phyloP scores from a whole-genome alignment of 2,329 filamentous ascomycete species.

The Cryphonectria carpinicola region DNA sequence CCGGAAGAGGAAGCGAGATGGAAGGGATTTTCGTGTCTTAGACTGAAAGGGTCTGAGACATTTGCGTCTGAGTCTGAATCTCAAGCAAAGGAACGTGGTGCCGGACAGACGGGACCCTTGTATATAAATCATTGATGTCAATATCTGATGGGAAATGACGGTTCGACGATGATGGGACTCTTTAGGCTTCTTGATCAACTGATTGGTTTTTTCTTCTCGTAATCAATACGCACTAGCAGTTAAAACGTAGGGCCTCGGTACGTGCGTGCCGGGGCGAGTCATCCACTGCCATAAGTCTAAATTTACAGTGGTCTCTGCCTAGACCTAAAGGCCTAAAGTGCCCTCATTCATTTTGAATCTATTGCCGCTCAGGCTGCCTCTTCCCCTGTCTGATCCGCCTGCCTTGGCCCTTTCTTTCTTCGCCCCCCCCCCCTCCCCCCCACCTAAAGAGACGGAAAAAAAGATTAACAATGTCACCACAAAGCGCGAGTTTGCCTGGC shows the following conservation, averaged over 20 bases:
- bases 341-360: background rate
- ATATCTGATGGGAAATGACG: background rate
- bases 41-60: background rate
- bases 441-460: background rate
- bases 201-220: background rate
- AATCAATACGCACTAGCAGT: background rate
- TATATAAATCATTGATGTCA: background rate
- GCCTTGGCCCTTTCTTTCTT: background rate
- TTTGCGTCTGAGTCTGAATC: background rate
- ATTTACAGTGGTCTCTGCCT: background rate
- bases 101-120: background rate
- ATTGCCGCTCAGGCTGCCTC: background rate
- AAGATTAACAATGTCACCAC: background rate
- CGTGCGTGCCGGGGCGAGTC: background rate
- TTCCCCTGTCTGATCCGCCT: background rate
- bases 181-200: background rate
- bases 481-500: background rate
- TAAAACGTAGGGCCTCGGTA: background rate
- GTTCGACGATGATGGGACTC: background rate
- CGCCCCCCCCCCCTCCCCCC: too few relatives aligned
- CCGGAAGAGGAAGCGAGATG: constrained; percentile 1
- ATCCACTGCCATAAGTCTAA: background rate
- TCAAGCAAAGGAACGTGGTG: background rate
- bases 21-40: constrained; percentile 8
- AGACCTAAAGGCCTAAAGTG: background rate